Evolutionary conservation across 495 filamentous ascomycete species (phyloP), one percentile per base, ranked within the genome.

Genomic region (Hypoxylon subgilvum): DNA sequence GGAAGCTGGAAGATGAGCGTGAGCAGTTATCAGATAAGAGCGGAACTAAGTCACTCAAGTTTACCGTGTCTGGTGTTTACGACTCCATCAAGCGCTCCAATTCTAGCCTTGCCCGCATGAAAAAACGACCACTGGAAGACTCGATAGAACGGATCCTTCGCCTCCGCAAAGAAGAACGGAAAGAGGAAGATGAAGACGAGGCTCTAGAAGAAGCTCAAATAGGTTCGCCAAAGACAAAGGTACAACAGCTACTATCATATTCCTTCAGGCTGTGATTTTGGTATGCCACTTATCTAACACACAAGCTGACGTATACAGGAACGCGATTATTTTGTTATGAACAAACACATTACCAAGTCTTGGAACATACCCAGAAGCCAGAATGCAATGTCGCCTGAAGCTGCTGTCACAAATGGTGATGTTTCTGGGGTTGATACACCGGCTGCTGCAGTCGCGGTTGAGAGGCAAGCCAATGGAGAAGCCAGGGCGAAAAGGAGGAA

Each of bases 141-240:
- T 88, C 90, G 39, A 89, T 97, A 58, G 91, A 96, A 66, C 79
- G 91, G 16, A 89, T 95, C 1, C 76, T 98, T 22, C 84, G 84
- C 17, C 84, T 93, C 10, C 68, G 96, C 8, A 84, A 82, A 42
- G 80, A 85, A 55, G 89, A 95, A 49, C 64, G 76, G 40, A 78
- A 79, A 44, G 74, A 78, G 19, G 77, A 80, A 52, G 83, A 80
- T n/a, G 77, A 81, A 31, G 74, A 69, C 43, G 88, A 85, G 5
- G 82, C 83, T 25, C 81, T 88, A 47, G 85, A 88, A 36, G 86
- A 86, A 7, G 73, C 86, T 38, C 6, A 47, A 64, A 41, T 45
- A 67, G 30, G 74, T 69, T 61, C 67, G 46, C 55, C 77, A 70
- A 66, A 66, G 31, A 35, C 57, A 19, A 68, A 66, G 65, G 68